These are phyloP conservation scores for Aspergillus steynii DNA, from an alignment of 495 filamentous ascomycete species.

Conservation along the genomic window DNA sequence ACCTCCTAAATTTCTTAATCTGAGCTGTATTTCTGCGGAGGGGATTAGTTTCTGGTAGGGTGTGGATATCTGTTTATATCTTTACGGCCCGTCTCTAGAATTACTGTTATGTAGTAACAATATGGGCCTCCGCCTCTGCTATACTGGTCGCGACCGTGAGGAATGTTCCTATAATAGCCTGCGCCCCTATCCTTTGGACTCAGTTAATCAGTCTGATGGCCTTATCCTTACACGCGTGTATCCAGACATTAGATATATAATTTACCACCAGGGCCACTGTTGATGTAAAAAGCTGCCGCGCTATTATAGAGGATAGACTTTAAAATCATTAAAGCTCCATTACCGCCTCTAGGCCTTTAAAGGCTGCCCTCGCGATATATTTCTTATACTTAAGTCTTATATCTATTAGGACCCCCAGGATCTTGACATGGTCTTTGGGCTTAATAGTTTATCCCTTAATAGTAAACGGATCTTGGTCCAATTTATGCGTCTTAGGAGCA, in stretches of 20 bases:
- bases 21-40: slow-evolving; percentile 18
- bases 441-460: slow-evolving; percentile 27
- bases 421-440: slow-evolving; percentile 26
- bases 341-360: no score
- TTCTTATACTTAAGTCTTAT: slow-evolving; percentile 27
- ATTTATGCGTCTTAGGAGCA: slow-evolving; percentile 23
- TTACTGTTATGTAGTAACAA: slow-evolving; percentile 20
- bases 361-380: slow-evolving; percentile 23
- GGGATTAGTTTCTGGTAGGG: slow-evolving; percentile 23
- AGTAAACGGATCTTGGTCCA: slow-evolving; percentile 22
- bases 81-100: slow-evolving; percentile 28
- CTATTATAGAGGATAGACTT: slow-evolving; percentile 27
- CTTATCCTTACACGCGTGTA: slow-evolving; percentile 28
- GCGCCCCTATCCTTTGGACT: slow-evolving; percentile 32
- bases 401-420: slow-evolving; percentile 22
- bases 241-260: slow-evolving; percentile 36
- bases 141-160: slow-evolving; percentile 26
- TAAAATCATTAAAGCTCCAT: slow-evolving; percentile 32
- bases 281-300: slow-evolving; percentile 30
- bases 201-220: slow-evolving; percentile 7
- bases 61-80: slow-evolving; percentile 26
- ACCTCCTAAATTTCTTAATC: slow-evolving; percentile 15
- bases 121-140: slow-evolving; percentile 27
- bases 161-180: slow-evolving; percentile 33
- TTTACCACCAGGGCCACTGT: slow-evolving; percentile 34